Base-by-base conservation (phyloP, 1,284 basidiomycete species). In the Lentinus polychrous region DNA sequence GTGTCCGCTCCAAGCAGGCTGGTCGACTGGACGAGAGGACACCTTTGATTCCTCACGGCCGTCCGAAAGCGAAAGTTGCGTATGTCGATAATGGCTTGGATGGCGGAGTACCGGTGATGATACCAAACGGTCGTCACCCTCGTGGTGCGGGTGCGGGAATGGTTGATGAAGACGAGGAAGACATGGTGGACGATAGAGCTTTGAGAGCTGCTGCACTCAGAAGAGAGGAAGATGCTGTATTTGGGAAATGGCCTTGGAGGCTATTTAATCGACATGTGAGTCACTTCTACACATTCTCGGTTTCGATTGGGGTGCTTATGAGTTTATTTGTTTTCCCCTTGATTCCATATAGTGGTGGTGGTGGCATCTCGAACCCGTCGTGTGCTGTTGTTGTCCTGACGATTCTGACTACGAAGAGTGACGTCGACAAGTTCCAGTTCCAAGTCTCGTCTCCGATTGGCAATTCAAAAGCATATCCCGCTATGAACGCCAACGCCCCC, bases 211-310 rank as follows among this genome's bases (percentile, higher is more conserved):
- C 27, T 27, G 65, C 55, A 17, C 75, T 57, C 68, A 80, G 52
- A 55, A 64, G 55, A 34, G 66, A 67, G 48, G 65, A 68, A 47
- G 66, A 66, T 11, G 57, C 63, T 1, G 64, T 70, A 1, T 87
- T 84, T 65, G 85, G 86, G 3, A 66, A 67, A 49, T 86, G 83
- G 84, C 85, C 86, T 0, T 65, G 67, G 57, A 72, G 85, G 59
- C 57, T 85, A 49, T 57, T 84, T 24, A 87, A 88, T 64, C 69
- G 70, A 55, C 78, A 79, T 65, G 86, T 87, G 63, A 58, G 83
- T 75, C 10, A 5, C 10, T 27, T 27, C 10, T 27, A 10, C 5
- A 1, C 34, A 31, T 43, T 22, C 22, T 12, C 38, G 23, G 17
- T 18, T 41, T 33, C 43, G n/a, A 18, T 52, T 23, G 1, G 24